Conservation (phyloP, 768 basidiomycete genomes). For the Boletales sp. region DNA sequence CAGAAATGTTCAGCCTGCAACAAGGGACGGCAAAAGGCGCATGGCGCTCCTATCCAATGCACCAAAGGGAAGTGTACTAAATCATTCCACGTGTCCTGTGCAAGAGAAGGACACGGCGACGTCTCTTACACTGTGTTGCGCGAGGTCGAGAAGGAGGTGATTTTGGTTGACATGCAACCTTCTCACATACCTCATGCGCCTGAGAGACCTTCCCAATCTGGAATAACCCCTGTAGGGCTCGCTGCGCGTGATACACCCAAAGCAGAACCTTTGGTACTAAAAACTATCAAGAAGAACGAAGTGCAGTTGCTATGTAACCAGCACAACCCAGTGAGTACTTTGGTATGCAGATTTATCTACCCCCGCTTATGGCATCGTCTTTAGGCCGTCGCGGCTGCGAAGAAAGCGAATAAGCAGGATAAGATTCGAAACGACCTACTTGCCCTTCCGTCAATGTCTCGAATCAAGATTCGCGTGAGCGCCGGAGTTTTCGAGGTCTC, state of each 20-base stretch:
- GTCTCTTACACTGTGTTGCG: constrained; percentile 60
- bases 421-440: constrained; percentile 69
- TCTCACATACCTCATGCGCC: not conserved
- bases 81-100: constrained; percentile 93
- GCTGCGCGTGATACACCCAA: constrained; percentile 1
- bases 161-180: constrained; percentile 47
- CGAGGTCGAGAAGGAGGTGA: constrained; percentile 80
- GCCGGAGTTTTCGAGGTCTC: constrained; percentile 87
- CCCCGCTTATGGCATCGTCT: not conserved
- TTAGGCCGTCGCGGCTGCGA: constrained; percentile 71
- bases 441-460: constrained; percentile 63
- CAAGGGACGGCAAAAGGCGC: constrained; percentile 60
- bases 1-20: constrained; percentile 90
- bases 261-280: constrained; percentile 41
- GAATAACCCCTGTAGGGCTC: not conserved
- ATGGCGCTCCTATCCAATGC: constrained; percentile 87
- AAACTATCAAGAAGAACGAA: constrained; percentile 68
- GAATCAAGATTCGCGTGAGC: constrained; percentile 81
- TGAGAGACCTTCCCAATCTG: constrained; percentile 3
- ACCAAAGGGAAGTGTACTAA: constrained; percentile 92
- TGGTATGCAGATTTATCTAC: not conserved
- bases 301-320: constrained; percentile 78
- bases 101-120: constrained; percentile 48
- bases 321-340: constrained; percentile 80
- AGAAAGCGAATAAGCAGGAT: constrained; percentile 71